Base-by-base conservation (phyloP, 176 grass and related monocot genomes). In the Zizania latifolia region DNA sequence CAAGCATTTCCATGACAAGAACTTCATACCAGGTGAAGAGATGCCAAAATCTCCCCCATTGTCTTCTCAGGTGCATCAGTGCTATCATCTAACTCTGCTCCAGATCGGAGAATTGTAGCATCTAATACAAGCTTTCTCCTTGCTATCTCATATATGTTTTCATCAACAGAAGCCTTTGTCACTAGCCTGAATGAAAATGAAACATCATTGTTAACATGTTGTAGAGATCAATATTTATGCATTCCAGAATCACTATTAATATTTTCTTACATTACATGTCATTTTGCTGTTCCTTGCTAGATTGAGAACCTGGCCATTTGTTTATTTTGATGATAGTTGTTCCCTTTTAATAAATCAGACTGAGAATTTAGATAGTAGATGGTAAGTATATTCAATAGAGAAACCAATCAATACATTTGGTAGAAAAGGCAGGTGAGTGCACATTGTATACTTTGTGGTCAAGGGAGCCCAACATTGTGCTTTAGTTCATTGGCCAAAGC, bases 1-100 rank as follows among this genome's bases (percentile, higher is more conserved):
- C 44, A 38, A 82, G 56, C 46, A 54, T 62, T n/a, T 60, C 38
- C 58, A 59, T 38, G 65, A 36, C 78, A 38, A 86, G 27, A 77
- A 66, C 71, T 50, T 98, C 89, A 98, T 15, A 68, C 65, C 63
- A 75, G 90, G 30, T 94, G 86, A 82, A 94, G 86, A 88, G 91
- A 82, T 31, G 95, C 75, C 67, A 99, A 81, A 88, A 99, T 99
- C 40, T 99, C 91, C 41, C 91, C 95, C 91, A 99, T 99, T 57
- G 91, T 99, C 81, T 80, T 83, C 82, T 99, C 89, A 0, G 91
- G 79, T 58, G 92, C 67, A 85, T 92, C 91, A 40, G 75, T 79
- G 37, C 65, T 81, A 82, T 92, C 62, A 12, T 94, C 68, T 56
- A 94, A 37, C 35, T 89, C 81, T 55, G 66, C 71, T 81, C 95